Conservation (phyloP, 1,284 basidiomycete genomes). For the Fomitopsis schrenkii region DNA sequence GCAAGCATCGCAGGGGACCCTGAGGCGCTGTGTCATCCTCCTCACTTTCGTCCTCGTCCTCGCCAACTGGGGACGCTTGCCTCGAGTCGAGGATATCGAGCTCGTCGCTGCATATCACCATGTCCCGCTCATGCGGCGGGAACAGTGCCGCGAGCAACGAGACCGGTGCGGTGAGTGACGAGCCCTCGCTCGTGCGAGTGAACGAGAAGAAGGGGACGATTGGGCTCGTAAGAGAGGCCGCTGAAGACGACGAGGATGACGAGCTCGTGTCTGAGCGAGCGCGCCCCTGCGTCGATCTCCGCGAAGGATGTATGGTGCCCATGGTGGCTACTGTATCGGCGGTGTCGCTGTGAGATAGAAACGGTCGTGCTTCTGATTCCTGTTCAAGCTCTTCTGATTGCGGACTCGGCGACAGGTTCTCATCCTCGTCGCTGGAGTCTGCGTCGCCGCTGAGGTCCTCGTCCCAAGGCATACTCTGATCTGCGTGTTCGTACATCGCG, state of each 20-base stretch:
- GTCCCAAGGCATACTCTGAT: constrained; percentile 8
- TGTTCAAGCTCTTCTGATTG: background rate
- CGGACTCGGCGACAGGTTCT: constrained; percentile 2
- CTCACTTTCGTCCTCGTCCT: constrained; percentile 29
- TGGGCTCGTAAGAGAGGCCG: constrained; percentile 8
- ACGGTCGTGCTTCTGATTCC: constrained; percentile 5
- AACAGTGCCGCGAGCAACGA: constrained; percentile 60
- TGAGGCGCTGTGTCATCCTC: constrained; percentile 30
- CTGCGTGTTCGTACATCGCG: constrained; percentile 10
- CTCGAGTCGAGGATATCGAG: constrained; percentile 52
- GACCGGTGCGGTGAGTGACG: constrained; percentile 65
- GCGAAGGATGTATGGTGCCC: background rate
- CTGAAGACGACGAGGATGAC: constrained; percentile 12
- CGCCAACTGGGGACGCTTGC: constrained; percentile 30
- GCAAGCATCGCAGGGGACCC: constrained; percentile 55
- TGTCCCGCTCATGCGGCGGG: constrained; percentile 61
- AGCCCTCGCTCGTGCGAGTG: constrained; percentile 71
- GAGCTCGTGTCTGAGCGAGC: constrained; percentile 14
- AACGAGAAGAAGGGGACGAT: constrained; percentile 70
- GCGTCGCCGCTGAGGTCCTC: constrained; percentile 7
- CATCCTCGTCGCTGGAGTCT: constrained; percentile 16
- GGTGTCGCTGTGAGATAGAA: constrained; percentile 12
- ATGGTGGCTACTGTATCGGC: constrained; percentile 5
- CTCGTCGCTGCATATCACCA: constrained; percentile 69
- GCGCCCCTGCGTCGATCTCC: background rate